A percentile compares a stretch with the other conserved stretches of the same genome.
These are phyloP conservation scores for Penicillium italicum DNA, from an alignment of 2,329 filamentous ascomycete species.

Conservation along the genomic window DNA sequence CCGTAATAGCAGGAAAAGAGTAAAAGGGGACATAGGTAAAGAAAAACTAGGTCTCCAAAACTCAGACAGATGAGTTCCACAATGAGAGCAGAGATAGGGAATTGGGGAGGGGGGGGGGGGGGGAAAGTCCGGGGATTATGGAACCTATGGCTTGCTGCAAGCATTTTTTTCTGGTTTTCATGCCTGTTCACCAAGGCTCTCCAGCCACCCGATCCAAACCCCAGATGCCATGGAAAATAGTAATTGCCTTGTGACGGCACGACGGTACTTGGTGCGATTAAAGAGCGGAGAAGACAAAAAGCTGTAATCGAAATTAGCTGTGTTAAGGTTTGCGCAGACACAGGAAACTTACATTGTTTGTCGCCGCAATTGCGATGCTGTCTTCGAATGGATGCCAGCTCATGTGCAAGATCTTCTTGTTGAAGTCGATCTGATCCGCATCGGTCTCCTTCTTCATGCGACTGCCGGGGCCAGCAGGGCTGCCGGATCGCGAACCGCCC, in stretches of 20 bases:
- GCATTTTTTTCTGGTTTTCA: slow-evolving; percentile 22
- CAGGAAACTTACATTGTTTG: slow-evolving; percentile 81
- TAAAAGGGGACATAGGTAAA: slow-evolving; percentile 8
- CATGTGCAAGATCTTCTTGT: slow-evolving; percentile 99
- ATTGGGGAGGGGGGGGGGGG: not conserved
- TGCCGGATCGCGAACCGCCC: slow-evolving; percentile 79
- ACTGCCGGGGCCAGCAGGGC: slow-evolving; percentile 81
- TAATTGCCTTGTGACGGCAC: slow-evolving; percentile 14
- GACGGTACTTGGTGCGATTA: slow-evolving; percentile 34
- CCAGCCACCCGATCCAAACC: slow-evolving; percentile 18
- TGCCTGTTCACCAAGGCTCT: slow-evolving; percentile 15
- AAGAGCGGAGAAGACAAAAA: slow-evolving; percentile 76
- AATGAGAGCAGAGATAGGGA: slow-evolving; percentile 7
- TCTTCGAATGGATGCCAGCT: slow-evolving; percentile 99
- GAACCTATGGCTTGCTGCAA: slow-evolving; percentile 23
- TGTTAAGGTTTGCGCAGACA: not conserved
- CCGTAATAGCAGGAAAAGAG: slow-evolving; percentile 12
- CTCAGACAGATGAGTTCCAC: slow-evolving; percentile 4
- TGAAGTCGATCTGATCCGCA: slow-evolving; percentile 98
- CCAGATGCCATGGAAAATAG: slow-evolving; percentile 24
- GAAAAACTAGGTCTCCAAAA: slow-evolving; percentile 9
- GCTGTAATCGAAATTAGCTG: slow-evolving; percentile 44
- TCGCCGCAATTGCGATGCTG: slow-evolving; percentile 98
- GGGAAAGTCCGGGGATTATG: slow-evolving; percentile 25
- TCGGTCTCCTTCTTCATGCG: slow-evolving; percentile 99